Conservation (phyloP, 2,329 filamentous ascomycete species). For the Trichoderma citrinoviride region DNA sequence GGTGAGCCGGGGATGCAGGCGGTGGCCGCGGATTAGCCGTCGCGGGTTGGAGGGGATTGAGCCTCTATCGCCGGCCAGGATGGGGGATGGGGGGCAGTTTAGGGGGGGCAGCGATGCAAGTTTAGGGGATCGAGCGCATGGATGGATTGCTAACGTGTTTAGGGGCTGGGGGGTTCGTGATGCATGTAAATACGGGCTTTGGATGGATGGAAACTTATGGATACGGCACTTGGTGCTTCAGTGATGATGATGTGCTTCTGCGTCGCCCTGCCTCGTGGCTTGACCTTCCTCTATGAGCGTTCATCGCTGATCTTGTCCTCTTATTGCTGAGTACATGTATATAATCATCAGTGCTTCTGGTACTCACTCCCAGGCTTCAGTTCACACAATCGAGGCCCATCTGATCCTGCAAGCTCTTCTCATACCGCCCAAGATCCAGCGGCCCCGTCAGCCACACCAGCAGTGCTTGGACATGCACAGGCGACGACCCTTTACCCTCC, state of each 20-base stretch:
- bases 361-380: neutral
- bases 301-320: neutral
- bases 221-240: too few species aligned
- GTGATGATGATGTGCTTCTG: neutral
- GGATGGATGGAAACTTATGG: too few species aligned
- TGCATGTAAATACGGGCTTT: neutral
- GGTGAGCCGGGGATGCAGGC: neutral
- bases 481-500: conserved; percentile 19
- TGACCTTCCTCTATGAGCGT: neutral
- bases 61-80: neutral
- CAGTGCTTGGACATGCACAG: conserved; percentile 65
- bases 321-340: neutral
- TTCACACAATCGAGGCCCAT: conserved; percentile 1
- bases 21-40: conserved; percentile 21
- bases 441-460: conserved; percentile 75
- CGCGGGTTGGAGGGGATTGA: neutral
- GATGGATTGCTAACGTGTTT: neutral
- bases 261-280: neutral
- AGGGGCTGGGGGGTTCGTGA: neutral
- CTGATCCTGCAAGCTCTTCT: conserved; percentile 51
- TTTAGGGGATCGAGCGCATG: neutral
- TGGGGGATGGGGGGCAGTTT: neutral
- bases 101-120: neutral
- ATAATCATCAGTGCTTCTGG: too few species aligned
- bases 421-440: conserved; percentile 69